phyloP scores from a whole-genome alignment of 169 alveolate genomes.

The Plasmodium inui region DNA sequence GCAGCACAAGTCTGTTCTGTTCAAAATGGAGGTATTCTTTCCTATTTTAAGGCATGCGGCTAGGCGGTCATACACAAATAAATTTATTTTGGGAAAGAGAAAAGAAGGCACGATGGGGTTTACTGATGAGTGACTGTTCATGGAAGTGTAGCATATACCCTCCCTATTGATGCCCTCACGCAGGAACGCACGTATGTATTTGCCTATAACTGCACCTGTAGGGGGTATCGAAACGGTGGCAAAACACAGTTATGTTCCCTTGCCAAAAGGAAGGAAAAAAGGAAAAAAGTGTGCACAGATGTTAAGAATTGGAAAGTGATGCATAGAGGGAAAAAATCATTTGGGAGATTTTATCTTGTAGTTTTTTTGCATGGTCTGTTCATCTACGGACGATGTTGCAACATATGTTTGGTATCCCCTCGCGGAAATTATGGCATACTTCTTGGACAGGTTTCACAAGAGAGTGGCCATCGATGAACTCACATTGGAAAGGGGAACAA shows the following conservation, averaged over 20 bases:
- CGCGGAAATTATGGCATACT: not conserved
- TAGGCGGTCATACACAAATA: not conserved
- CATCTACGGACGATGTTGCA: not conserved
- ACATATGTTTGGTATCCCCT: not conserved
- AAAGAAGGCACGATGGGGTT: not conserved
- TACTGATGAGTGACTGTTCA: not conserved
- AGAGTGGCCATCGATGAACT: not conserved
- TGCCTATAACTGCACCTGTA: not conserved
- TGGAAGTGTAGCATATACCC: not conserved
- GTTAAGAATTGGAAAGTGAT: not conserved
- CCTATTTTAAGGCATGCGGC: not conserved
- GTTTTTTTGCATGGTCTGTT: not conserved
- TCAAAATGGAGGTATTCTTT: not conserved
- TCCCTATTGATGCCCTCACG: not conserved
- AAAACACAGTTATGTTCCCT: not conserved
- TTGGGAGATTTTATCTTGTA: not conserved
- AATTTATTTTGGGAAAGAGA: not conserved
- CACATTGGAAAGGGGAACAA: not conserved
- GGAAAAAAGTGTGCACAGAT: not conserved
- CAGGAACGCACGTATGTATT: not conserved
- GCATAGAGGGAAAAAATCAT: not conserved
- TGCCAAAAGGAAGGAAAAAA: not conserved
- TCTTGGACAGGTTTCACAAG: not conserved
- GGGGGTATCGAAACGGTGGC: not conserved
- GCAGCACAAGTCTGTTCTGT: not conserved